Percentiles rank a stretch among this genome's conserved stretches.
These are phyloP conservation scores for Candida manassasensis DNA, from an alignment of 805 yeast species.

Conservation along the genomic window DNA sequence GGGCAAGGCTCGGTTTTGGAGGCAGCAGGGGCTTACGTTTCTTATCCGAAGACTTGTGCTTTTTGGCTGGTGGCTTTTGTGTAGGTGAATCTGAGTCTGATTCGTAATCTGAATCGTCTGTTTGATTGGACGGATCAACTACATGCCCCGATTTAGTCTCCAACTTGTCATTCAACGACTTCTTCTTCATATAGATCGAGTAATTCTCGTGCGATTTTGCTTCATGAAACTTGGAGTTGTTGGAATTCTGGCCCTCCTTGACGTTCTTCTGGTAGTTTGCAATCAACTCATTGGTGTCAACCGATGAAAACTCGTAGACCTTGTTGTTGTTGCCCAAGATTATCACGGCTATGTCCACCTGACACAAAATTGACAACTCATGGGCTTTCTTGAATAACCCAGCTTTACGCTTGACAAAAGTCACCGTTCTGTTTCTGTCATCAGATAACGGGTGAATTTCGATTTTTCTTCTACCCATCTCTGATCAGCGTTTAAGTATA, in stretches of 20 bases:
- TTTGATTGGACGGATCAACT: slow-evolving; percentile 1
- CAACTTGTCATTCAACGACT: slow-evolving; percentile 17
- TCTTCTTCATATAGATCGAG: slow-evolving; percentile 50
- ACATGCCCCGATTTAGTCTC: slow-evolving; percentile 9
- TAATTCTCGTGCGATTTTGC: slow-evolving; percentile 61
- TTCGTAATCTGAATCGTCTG: slow-evolving; percentile 21
- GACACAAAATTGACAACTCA: slow-evolving; percentile 84
- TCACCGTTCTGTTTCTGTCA: slow-evolving; percentile 79
- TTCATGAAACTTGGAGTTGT: slow-evolving; percentile 42
- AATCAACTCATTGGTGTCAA: slow-evolving; percentile 43
- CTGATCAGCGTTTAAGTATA: too few relatives aligned
- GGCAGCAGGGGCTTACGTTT: slow-evolving; percentile 7
- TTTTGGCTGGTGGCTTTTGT: neutral
- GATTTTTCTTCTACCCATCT: slow-evolving; percentile 97
- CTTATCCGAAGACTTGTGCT: neutral
- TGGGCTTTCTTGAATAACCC: slow-evolving; percentile 88
- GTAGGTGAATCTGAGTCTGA: slow-evolving; percentile 24
- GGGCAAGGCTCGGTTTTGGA: neutral
- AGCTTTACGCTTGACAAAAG: slow-evolving; percentile 91
- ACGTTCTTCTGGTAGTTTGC: slow-evolving; percentile 17
- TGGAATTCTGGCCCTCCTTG: slow-evolving; percentile 2
- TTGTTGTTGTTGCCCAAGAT: slow-evolving; percentile 80
- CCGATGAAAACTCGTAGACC: slow-evolving; percentile 79
- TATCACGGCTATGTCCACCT: slow-evolving; percentile 87
- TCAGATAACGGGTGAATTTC: slow-evolving; percentile 87